These are phyloP conservation scores for Castanea sativa DNA, from an alignment of 306 rosid species.

Conservation along the genomic window DNA sequence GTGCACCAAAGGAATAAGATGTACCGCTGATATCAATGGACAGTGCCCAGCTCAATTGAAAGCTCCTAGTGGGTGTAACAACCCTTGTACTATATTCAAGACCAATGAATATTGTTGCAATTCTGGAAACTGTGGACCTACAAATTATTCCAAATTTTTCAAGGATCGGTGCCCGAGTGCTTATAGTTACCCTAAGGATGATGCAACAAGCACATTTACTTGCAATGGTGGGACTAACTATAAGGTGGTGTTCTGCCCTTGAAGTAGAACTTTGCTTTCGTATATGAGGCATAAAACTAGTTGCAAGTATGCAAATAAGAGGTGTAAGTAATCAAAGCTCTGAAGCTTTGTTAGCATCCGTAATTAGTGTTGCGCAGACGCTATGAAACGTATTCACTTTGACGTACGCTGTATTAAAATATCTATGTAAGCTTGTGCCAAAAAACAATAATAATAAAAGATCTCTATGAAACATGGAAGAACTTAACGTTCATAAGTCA, in stretches of 20 bases:
- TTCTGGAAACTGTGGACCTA: slow-evolving; percentile 27
- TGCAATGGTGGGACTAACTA: slow-evolving; percentile 33
- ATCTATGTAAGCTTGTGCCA: too few relatives aligned
- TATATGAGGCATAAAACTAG: not conserved
- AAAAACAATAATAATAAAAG: too few relatives aligned
- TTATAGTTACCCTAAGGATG: slow-evolving; percentile 46
- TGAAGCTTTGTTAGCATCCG: not conserved
- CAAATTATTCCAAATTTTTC: slow-evolving; percentile 22
- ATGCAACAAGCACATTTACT: slow-evolving; percentile 34
- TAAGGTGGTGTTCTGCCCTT: slow-evolving; percentile 35
- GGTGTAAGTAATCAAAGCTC: not conserved
- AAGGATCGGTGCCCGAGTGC: slow-evolving; percentile 39
- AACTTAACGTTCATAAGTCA: too few relatives aligned
- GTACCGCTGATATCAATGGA: slow-evolving; percentile 29
- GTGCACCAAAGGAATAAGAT: not conserved
- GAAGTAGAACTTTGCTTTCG: not conserved
- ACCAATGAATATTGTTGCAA: slow-evolving; percentile 45
- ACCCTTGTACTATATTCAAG: slow-evolving; percentile 42
- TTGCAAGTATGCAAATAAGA: not conserved
- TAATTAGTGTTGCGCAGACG: too few relatives aligned
- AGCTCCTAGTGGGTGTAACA: slow-evolving; percentile 49
- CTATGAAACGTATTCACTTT: too few relatives aligned
- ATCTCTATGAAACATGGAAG: too few relatives aligned
- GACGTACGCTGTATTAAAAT: too few relatives aligned
- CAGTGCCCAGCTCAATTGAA: slow-evolving; percentile 50